Evolutionary conservation across 1,139 yeast species (phyloP).

Genomic region (Debaryomyces psychrophilus): DNA sequence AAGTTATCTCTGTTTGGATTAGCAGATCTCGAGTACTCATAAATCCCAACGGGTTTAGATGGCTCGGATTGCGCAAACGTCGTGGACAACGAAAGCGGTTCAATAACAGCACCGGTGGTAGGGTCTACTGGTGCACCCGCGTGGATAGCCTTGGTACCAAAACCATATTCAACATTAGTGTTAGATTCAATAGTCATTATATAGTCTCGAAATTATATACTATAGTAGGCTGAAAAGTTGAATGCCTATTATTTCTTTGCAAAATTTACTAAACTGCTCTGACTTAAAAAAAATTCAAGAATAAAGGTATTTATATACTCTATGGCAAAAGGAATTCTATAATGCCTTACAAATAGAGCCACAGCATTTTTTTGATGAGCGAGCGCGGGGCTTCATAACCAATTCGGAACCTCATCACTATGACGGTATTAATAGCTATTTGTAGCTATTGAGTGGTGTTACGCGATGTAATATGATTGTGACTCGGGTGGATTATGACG

Average conservation of each 20-base stretch:
- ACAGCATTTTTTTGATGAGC: constrained; percentile 1
- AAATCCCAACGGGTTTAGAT: constrained; percentile 73
- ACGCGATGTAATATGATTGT: background rate
- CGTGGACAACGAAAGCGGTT: constrained; percentile 82
- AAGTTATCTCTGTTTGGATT: constrained; percentile 88
- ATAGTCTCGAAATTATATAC: background rate
- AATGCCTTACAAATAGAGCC: constrained; percentile 8
- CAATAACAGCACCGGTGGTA: constrained; percentile 84
- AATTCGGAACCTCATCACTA: background rate
- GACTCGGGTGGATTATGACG: background rate
- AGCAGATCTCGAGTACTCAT: constrained; percentile 85
- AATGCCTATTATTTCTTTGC: background rate
- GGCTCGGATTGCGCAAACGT: constrained; percentile 84
- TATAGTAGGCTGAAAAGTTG: background rate
- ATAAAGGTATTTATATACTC: constrained; percentile 1
- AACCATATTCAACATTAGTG: constrained; percentile 36
- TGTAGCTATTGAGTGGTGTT: background rate
- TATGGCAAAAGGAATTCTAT: constrained; percentile 7
- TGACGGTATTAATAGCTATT: background rate
- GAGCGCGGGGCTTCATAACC: constrained; percentile 8
- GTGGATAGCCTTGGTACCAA: constrained; percentile 84
- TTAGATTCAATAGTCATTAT: constrained; percentile 28
- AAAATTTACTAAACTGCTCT: background rate
- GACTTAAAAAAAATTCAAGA: background rate
- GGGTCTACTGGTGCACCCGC: constrained; percentile 78